Evolutionary conservation across 2,329 filamentous ascomycete species (phyloP), one percentile per base, ranked within the genome.

Genomic region (Aspergillus udagawae): DNA sequence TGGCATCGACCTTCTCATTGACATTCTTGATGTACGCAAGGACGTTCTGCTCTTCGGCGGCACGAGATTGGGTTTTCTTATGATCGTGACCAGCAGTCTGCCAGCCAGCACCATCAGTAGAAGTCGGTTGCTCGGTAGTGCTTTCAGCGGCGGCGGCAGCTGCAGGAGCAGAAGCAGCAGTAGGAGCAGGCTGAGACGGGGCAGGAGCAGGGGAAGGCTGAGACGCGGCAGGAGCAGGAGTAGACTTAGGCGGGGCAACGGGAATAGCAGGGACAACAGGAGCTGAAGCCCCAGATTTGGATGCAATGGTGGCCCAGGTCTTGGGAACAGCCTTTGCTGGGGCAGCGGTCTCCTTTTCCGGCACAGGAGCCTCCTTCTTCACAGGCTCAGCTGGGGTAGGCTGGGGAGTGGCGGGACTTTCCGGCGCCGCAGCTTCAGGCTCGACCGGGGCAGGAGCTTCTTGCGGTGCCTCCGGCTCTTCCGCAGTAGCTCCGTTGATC

Each of bases 11-110:
- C 77, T 92, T 92, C 35, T 96, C 92, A 51, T 87, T 93, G 51
- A 97, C 93, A 67, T 93, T 96, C 82, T 96, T 96, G 75, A 99
- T 91, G 75, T 97, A 97, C 21, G 89, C 94, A 65, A 92, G 84
- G 54, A 87, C 87, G 60, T 85, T 85, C 61, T 93, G 88, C 69
- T 91, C 89, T 69, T 92, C 89, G 49, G 78, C 72, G 27, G 81
- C 74, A 52, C 91, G 86, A 68, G 87, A 88, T 73, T 94, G 90
- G 71, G 91, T 87, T 82, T 94, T 94, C 67, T 88, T 88, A 75
- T 96, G 89, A 55, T 86, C 84, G 57, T 78, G 76, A 56, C 88
- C 88, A 55, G 90, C 93, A 51, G 90, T 93, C 76, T 96, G 93
- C 94, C 94, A 99, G 70, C 90, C 91, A 58, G 82, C 77, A 58